Evolutionary conservation across 1,139 yeast genomes (phyloP).

Genomic region (Hemisphaericaspora lyxosophila): DNA sequence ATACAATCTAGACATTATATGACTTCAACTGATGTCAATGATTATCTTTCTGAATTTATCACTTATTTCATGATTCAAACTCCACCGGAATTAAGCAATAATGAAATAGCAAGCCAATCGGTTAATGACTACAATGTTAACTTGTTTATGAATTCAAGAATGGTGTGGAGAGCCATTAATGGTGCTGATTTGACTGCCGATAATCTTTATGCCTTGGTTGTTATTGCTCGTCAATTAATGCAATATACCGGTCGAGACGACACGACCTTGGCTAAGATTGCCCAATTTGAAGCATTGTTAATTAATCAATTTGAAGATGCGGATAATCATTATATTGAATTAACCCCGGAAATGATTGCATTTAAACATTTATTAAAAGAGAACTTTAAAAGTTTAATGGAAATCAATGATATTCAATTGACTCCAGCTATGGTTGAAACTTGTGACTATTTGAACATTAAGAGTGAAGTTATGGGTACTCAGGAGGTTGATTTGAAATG

Average conservation of each 20-base stretch:
- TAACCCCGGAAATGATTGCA: slow-evolving; percentile 33
- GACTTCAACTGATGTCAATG: slow-evolving; percentile 23
- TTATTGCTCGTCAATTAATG: slow-evolving; percentile 27
- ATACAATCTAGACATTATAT: slow-evolving; percentile 31
- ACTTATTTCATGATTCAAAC: slow-evolving; percentile 19
- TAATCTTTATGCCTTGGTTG: slow-evolving; percentile 36
- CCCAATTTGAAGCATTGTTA: slow-evolving; percentile 38
- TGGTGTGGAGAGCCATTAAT: slow-evolving; percentile 29
- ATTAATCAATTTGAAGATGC: slow-evolving; percentile 53
- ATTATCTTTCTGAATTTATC: slow-evolving; percentile 34
- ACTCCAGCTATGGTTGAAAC: slow-evolving; percentile 25
- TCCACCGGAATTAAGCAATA: slow-evolving; percentile 7
- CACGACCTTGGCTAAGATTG: slow-evolving; percentile 20
- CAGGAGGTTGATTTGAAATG: slow-evolving; percentile 12
- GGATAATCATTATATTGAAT: slow-evolving; percentile 46
- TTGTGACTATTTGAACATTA: slow-evolving; percentile 14
- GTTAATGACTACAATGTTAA: slow-evolving; percentile 16
- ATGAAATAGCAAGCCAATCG: slow-evolving; percentile 9
- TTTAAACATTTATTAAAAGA: slow-evolving; percentile 24
- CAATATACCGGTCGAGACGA: slow-evolving; percentile 15
- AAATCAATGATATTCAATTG: slow-evolving; percentile 8
- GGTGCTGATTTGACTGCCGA: slow-evolving; percentile 31
- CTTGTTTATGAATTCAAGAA: slow-evolving; percentile 29
- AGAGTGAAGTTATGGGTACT: slow-evolving; percentile 1
- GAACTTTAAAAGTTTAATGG: slow-evolving; percentile 16